Base-by-base conservation (phyloP, 1,139 yeast genomes). In the Yamadazyma blattariae region DNA sequence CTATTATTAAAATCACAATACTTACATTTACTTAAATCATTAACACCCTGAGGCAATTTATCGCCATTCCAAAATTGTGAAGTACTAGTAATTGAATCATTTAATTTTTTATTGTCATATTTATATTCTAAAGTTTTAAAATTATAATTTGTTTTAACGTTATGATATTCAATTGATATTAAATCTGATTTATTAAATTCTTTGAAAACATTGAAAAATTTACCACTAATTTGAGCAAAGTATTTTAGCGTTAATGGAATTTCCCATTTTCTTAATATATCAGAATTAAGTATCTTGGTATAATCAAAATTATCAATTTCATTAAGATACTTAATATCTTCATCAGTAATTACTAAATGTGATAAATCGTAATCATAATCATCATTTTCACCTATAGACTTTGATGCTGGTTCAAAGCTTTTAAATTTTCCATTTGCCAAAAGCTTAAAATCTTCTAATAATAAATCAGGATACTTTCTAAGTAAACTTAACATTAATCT, bases 11-110 rank as follows among this genome's bases (percentile, higher is more conserved):
- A 80, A 14, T 72, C 79, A 57, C 89, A 82, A 36, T 55, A 57
- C n/a, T 57, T 61, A 52, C 88, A 80, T 36, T 54, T 60, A n/a
- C 48, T 44, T 42, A 65, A 12, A 55, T 68, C 57, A 29, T 48
- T 37, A 0, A 72, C 67, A 12, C 61, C 64, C 5, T 42, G 41
- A 0, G 86, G 82, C 4, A 50, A 48, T 27, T 79, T 55, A 16
- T 54, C 44, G 0, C 87, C 87, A 44, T 63, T 60, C 86, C 87
- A 81, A 43, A 78, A 74, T 12, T 51, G 46, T 32, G 72, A 44
- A 4, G 80, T 64, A 8, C 53, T 43, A 0, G 42, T 32, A 2
- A 71, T 51, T 10, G 65, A 57, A 5, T 42, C 29, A 1, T 52
- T 38, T 1, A 74, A 44, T 6, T 46, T 50, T 0, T 43, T 36